phyloP scores from a whole-genome alignment of 1,139 yeast species.

The Schizosaccharomyces versatilis region DNA sequence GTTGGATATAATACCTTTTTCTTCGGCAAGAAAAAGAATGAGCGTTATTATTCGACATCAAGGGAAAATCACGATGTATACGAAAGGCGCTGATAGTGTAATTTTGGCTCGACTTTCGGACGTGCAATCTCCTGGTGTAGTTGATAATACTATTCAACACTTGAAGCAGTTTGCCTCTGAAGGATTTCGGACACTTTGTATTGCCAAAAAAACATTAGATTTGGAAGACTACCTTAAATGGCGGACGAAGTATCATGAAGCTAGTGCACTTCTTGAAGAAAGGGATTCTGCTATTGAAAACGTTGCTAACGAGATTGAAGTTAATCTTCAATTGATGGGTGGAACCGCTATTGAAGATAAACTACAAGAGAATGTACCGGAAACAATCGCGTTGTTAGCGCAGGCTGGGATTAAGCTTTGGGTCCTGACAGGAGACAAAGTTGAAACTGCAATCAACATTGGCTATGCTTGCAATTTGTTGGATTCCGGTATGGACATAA shows the following conservation, averaged over 20 bases:
- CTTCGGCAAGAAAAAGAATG: constrained; percentile 89
- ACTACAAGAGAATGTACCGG: constrained; percentile 89
- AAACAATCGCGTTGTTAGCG: constrained; percentile 60
- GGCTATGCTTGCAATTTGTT: constrained; percentile 87
- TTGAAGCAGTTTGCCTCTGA: constrained; percentile 88
- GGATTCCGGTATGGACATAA: constrained; percentile 49
- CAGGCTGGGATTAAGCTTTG: constrained; percentile 87
- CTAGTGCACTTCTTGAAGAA: constrained; percentile 46
- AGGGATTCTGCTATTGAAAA: constrained; percentile 61
- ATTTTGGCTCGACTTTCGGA: constrained; percentile 50
- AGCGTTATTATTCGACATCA: constrained; percentile 73
- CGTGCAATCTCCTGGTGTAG: constrained; percentile 38
- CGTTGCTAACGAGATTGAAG: constrained; percentile 63
- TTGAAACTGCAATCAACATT: constrained; percentile 92
- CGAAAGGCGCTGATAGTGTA: constrained; percentile 90
- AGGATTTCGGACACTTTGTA: constrained; percentile 82
- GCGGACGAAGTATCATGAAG: constrained; percentile 47
- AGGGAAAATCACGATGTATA: constrained; percentile 34
- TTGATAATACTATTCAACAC: constrained; percentile 39
- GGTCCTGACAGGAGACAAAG: constrained; percentile 95
- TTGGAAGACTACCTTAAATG: constrained; percentile 42
- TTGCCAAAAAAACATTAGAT: constrained; percentile 59
- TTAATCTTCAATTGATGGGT: constrained; percentile 50
- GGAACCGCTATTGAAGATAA: constrained; percentile 97
- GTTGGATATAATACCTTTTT: constrained; percentile 60